Base-by-base conservation (phyloP, 2,329 filamentous ascomycete species). In the Pleoardoris graminearum region DNA sequence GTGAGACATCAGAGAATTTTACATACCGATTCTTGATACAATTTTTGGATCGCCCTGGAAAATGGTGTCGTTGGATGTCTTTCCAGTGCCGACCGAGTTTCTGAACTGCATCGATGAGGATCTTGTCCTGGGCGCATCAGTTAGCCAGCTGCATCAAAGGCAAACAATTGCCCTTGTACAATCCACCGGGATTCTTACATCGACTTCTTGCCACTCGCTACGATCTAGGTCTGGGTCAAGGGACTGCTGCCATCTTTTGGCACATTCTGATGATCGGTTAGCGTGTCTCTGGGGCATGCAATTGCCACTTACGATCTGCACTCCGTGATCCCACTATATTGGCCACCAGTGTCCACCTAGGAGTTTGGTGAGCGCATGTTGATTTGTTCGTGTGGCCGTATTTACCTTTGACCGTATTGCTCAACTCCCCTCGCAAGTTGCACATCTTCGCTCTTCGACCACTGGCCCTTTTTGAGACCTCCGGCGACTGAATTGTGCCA, bases 171-270 rank as follows among this genome's bases (percentile, higher is more conserved):
- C 47, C 38, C 33, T 39, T 21, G 32, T n/a, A 14, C 3, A 7
- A 3, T 38, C 39, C 12, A 36, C 22, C 16, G 30, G n/a, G 36
- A 27, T 33, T 39, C 62, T 58, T 51, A 70, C 72, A 51, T 76
- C 73, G n/a, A 59, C 48, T 7, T 70, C 66, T 8, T 60, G 63
- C 73, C 74, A 76, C 50, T 73, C 69, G 41, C 68, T 74, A 29
- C 68, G 72, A 51, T 75, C 67, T 44, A 79, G 61, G 17, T 69
- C 66, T 3, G 76, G 76, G 53, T 77, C 74, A 1, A 78, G 69
- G 7, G 70, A 75, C 23, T 76, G 75, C 38, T 76, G 74, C 76
- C 76, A 79, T 37, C 76, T 66, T 55, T 79, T 78, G n/a, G 76
- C 74, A 54, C 76, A 78, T 63, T 79, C 76, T 77, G 30, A n/a